phyloP scores from a whole-genome alignment of 768 basidiomycete genomes.

The Kwoniella heveanensis region DNA sequence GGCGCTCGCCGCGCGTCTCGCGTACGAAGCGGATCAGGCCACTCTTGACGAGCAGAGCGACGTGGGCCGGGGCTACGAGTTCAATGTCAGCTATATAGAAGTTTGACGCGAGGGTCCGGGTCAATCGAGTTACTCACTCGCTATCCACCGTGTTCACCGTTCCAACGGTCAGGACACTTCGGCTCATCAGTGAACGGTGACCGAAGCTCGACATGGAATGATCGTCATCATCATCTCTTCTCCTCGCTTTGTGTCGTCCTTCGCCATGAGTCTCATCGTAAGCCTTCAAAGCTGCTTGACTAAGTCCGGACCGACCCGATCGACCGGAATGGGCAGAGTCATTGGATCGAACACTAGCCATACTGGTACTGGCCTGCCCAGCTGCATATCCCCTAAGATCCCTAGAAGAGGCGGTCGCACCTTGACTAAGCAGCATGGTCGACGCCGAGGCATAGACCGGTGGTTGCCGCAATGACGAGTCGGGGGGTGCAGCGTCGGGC shows the following conservation, averaged over 20 bases:
- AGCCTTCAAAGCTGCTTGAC: constrained; percentile 22
- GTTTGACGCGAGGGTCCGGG: too few relatives aligned
- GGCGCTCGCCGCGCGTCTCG: constrained; percentile 36
- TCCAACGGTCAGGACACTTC: constrained; percentile 48
- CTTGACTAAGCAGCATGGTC: constrained; percentile 1
- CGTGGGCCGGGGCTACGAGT: constrained; percentile 50
- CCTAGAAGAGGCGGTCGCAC: not conserved
- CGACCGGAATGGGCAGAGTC: constrained; percentile 24
- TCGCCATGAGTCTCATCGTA: constrained; percentile 21
- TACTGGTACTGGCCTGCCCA: constrained; percentile 9
- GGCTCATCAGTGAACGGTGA: constrained; percentile 38
- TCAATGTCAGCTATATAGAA: constrained; percentile 7
- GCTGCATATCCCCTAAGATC: constrained; percentile 16
- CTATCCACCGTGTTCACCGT: constrained; percentile 55
- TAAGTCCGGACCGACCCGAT: constrained; percentile 21
- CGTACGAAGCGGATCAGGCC: constrained; percentile 27
- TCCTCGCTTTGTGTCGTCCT: constrained; percentile 53
- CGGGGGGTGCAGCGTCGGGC: not conserved
- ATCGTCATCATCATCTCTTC: constrained; percentile 54
- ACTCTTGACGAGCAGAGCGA: constrained; percentile 35
- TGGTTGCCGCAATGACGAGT: not conserved
- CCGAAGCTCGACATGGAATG: constrained; percentile 54
- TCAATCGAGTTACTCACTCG: constrained; percentile 49
- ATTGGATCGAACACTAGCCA: constrained; percentile 18
- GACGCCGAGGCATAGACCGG: constrained; percentile 1